Evolutionary conservation across 345 rosid species (phyloP), one percentile per base, ranked within the genome.

Genomic region (Hypericum perforatum): DNA sequence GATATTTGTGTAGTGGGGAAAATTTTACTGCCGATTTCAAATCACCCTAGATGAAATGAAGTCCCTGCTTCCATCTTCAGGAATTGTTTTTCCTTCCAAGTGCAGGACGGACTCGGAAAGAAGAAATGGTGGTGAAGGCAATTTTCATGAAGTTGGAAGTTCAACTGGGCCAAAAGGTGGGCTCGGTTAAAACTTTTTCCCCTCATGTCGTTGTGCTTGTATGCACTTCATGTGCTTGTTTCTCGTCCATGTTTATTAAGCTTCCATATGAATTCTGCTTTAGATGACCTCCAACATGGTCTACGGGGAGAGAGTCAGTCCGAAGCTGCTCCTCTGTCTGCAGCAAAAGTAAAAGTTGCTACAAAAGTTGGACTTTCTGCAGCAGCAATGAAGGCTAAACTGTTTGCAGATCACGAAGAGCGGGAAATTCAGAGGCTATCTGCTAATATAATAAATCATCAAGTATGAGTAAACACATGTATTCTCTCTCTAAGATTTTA

Each of bases 321-420:
- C 0, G 78, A 74, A 60, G 65, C 14, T 43, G 67, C 73, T 39
- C 68, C 86, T 56, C 13, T 88, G 43, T 72, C 95, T 57, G 60
- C 73, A 22, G 95, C 81, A 56, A 83, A 80, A 56, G 89, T 83
- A 39, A 73, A 80, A 78, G 73, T 70, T 47, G 96, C 96, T 50
- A 90, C 94, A 12, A 73, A 74, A 78, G 89, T 74, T 42, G 96
- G 98, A 63, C 86, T 92, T 72, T 70, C 95, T 60, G 95, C 97
- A 61, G 95, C 98, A 45, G 96, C 98, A 52, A 88, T 82, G 29
- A 92, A 92, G 71, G 90, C 95, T 41, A 92, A 92, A 69, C 71
- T 88, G 65, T 92, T 92, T 80, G 96, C 98, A 0, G 98, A 92
- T 72, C 98, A 92, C 63, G 98, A 92, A 69, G 98, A 92, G 60